Percentiles rank a stretch among this genome's conserved stretches.
phyloP scores from a whole-genome alignment of 208 protist species.

The Angomonas ambiguus region DNA sequence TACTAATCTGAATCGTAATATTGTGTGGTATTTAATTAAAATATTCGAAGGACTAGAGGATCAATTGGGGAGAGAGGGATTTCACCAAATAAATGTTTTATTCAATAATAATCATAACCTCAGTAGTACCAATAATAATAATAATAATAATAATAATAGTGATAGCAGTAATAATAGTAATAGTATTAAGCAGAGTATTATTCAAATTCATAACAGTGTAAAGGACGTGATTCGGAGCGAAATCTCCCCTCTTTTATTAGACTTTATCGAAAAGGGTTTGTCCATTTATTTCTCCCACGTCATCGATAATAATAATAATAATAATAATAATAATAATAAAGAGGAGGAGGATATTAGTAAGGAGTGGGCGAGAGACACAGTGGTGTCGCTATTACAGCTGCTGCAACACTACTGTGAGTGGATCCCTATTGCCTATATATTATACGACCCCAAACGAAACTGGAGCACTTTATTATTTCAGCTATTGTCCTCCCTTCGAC shows the following conservation, averaged over 20 bases:
- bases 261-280: too few relatives aligned
- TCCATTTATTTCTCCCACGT: too few relatives aligned
- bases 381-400: conserved; percentile 17
- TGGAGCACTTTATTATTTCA: too few relatives aligned
- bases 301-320: too few relatives aligned
- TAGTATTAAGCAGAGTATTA: background rate
- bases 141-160: conserved; percentile 7
- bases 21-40: conserved; percentile 20
- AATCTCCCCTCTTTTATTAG: too few relatives aligned
- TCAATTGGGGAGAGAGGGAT: conserved; percentile 12
- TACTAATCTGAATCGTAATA: background rate
- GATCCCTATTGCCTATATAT: conserved; percentile 61
- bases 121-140: background rate
- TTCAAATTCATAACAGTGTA: background rate
- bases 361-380: too few relatives aligned
- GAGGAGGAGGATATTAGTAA: too few relatives aligned
- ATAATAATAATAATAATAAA: conserved; percentile 12
- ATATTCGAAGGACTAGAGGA: conserved; percentile 88
- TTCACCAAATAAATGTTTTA: background rate
- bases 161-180: background rate
- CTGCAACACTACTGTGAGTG: conserved; percentile 80
- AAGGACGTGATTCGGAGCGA: background rate
- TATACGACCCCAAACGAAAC: conserved; percentile 24
- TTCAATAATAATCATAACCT: background rate
- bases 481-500: too few relatives aligned